These are phyloP conservation scores for Postia placenta DNA, from an alignment of 768 basidiomycete species.

Conservation along the genomic window DNA sequence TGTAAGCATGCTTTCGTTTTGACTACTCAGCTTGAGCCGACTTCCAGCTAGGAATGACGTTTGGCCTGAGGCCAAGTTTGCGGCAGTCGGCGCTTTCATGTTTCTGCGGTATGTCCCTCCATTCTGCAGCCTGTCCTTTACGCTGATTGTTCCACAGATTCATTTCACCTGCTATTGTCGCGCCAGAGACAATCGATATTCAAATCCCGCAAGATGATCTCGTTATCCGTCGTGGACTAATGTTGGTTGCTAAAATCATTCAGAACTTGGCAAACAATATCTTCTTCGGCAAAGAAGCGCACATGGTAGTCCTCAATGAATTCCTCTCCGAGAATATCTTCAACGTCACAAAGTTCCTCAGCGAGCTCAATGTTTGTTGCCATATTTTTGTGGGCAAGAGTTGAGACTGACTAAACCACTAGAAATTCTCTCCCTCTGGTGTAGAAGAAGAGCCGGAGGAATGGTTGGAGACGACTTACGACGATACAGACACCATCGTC, in stretches of 20 bases:
- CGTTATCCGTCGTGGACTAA: slow-evolving; percentile 69
- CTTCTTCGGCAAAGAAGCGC: slow-evolving; percentile 85
- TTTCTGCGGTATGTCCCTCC: slow-evolving; percentile 60
- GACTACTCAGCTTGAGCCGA: background rate
- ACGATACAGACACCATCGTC: slow-evolving; percentile 79
- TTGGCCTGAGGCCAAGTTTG: slow-evolving; percentile 77
- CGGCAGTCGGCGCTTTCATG: slow-evolving; percentile 85
- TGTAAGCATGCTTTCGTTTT: slow-evolving; percentile 44
- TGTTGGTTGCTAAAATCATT: slow-evolving; percentile 86
- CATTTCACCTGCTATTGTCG: slow-evolving; percentile 85
- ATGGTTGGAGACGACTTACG: slow-evolving; percentile 71
- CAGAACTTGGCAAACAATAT: slow-evolving; percentile 94
- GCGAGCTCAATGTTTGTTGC: slow-evolving; percentile 58
- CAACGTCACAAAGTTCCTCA: slow-evolving; percentile 71
- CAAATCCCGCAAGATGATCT: slow-evolving; percentile 59
- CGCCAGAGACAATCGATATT: slow-evolving; percentile 81
- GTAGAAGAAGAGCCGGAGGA: slow-evolving; percentile 60
- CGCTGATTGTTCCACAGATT: slow-evolving; percentile 43
- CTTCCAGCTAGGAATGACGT: slow-evolving; percentile 40
- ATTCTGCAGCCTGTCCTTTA: background rate
- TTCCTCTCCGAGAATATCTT: slow-evolving; percentile 69
- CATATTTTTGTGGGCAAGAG: background rate
- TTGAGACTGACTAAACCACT: background rate
- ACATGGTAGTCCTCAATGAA: slow-evolving; percentile 75
- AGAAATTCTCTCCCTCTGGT: slow-evolving; percentile 40